Evolutionary conservation across 1,284 basidiomycete species (phyloP).

Genomic region (Sanghuangporus baumii): DNA sequence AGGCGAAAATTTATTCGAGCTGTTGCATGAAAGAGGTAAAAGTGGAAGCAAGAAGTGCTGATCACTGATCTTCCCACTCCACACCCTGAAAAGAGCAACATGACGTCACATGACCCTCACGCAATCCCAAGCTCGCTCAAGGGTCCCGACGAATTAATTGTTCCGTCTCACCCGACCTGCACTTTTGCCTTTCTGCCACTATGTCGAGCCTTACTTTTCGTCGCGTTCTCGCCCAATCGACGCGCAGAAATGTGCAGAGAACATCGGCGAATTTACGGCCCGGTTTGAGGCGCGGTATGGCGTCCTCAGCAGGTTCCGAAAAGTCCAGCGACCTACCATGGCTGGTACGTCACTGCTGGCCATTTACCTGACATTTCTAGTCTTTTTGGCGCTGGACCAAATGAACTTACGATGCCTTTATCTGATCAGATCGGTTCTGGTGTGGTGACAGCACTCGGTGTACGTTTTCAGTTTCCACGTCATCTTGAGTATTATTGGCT

Average conservation of each 20-base stretch:
- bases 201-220: constrained; percentile 12
- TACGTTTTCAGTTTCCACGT: constrained; percentile 4
- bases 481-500: background rate
- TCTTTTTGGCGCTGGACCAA: background rate
- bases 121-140: background rate
- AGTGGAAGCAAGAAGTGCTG: background rate
- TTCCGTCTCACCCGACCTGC: background rate
- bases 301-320: constrained; percentile 7
- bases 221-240: constrained; percentile 3
- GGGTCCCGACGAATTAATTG: background rate
- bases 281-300: constrained; percentile 13
- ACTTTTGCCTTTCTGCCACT: background rate
- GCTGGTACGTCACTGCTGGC: constrained; percentile 5
- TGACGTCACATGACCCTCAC: constrained; percentile 2
- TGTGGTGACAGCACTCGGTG: constrained; percentile 17
- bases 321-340: constrained; percentile 15
- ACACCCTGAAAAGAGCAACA: background rate
- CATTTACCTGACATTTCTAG: background rate
- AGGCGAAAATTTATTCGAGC: background rate
- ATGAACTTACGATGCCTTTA: background rate
- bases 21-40: background rate
- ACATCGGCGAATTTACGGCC: constrained; percentile 1
- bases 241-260: background rate
- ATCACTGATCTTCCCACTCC: background rate
- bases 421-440: constrained; percentile 18